Evolutionary conservation across 1,284 basidiomycete species (phyloP).

Genomic region (Leccinum solheimii): DNA sequence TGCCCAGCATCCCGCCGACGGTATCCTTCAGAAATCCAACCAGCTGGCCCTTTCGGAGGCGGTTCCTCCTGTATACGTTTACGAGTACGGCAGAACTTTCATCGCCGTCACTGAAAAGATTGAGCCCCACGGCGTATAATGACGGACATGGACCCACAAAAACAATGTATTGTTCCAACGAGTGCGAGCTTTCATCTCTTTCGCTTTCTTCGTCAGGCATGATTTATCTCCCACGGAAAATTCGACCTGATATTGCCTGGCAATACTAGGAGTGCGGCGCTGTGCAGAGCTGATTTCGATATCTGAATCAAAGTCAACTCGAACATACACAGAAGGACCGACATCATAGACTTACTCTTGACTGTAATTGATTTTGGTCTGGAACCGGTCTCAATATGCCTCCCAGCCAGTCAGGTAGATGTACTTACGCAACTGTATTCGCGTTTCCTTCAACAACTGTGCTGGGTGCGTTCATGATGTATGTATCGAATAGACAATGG

Average conservation of each 20-base stretch:
- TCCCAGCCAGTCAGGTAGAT: no score
- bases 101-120: not conserved
- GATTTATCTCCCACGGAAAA: not conserved
- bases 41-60: no score
- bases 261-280: not conserved
- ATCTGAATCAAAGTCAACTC: not conserved
- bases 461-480: no score
- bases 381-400: no score
- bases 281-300: not conserved
- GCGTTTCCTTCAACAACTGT: no score
- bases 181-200: not conserved
- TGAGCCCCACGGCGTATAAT: not conserved
- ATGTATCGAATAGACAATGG: no score
- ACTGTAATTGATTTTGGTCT: no score
- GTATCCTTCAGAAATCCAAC: not conserved
- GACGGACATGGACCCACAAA: not conserved
- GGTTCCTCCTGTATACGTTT: no score
- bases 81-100: not conserved
- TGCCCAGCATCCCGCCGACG: not conserved
- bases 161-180: not conserved
- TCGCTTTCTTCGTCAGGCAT: not conserved
- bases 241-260: not conserved
- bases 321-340: not conserved
- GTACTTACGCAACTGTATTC: no score
- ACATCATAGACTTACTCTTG: not conserved